These are phyloP conservation scores for Oryza glaberrima DNA, from an alignment of 176 grass and related monocot genomes.

Conservation along the genomic window DNA sequence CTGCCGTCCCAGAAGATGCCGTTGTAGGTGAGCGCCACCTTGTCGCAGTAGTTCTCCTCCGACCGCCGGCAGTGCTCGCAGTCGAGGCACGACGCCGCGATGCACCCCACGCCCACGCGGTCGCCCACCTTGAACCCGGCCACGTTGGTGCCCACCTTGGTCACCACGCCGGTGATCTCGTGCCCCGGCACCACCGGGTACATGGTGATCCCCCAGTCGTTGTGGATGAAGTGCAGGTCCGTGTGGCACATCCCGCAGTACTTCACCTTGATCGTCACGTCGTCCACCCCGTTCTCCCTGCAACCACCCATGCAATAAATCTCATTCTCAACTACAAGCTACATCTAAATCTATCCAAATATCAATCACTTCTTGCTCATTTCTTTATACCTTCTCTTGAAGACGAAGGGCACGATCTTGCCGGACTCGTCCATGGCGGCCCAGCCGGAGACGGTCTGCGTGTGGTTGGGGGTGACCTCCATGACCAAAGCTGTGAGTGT, in stretches of 20 bases:
- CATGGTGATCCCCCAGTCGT: conserved; percentile 93
- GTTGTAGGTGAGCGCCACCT: conserved; percentile 81
- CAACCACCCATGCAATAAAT: not conserved
- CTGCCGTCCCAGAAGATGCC: conserved; percentile 85
- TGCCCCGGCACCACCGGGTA: conserved; percentile 80
- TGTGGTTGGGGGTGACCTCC: conserved; percentile 70
- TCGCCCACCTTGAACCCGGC: conserved; percentile 55
- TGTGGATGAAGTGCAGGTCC: conserved; percentile 70
- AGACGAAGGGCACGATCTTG: conserved; percentile 60
- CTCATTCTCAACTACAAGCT: not conserved
- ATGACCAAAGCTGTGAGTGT: not conserved
- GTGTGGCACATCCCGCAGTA: conserved; percentile 96
- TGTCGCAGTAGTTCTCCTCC: conserved; percentile 90
- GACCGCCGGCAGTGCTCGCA: conserved; percentile 74
- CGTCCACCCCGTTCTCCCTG: conserved; percentile 71
- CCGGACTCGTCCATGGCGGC: conserved; percentile 67
- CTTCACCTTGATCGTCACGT: conserved; percentile 76
- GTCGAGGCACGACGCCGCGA: conserved; percentile 64
- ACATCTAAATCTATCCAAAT: not conserved
- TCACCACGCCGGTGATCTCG: conserved; percentile 83
- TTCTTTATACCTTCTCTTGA: conserved; percentile 65
- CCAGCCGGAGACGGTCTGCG: conserved; percentile 70
- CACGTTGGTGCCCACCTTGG: conserved; percentile 57
- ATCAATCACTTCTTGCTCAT: not conserved
- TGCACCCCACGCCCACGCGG: conserved; percentile 84